phyloP scores from a whole-genome alignment of 441 rosid genomes.

The Populus trichocarpa region DNA sequence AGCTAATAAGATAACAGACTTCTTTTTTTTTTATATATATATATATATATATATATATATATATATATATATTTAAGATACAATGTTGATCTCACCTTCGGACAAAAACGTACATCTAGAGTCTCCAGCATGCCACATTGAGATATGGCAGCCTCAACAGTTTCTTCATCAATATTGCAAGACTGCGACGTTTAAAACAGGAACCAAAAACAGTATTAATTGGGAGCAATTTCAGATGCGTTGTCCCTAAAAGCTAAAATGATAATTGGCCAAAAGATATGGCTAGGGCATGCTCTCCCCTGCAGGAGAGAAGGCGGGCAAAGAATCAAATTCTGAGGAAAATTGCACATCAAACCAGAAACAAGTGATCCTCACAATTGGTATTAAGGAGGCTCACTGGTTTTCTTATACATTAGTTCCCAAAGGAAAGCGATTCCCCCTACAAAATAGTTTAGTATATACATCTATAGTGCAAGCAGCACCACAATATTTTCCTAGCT shows the following conservation, averaged over 20 bases:
- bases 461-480: not conserved
- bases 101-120: slow-evolving; percentile 90
- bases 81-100: slow-evolving; percentile 50
- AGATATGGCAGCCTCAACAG: slow-evolving; percentile 71
- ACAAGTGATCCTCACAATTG: not conserved
- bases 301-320: not conserved
- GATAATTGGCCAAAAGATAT: not conserved
- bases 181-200: slow-evolving; percentile 38
- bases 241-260: not conserved
- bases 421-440: not conserved
- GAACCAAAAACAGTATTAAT: slow-evolving; percentile 2
- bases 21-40: too few species aligned
- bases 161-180: slow-evolving; percentile 73
- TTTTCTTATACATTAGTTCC: not conserved
- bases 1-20: not conserved
- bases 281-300: not conserved
- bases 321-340: not conserved
- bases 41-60: too few species aligned
- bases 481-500: not conserved
- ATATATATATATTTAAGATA: not conserved
- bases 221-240: not conserved
- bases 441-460: too few species aligned
- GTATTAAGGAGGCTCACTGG: not conserved
- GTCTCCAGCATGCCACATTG: slow-evolving; percentile 82
- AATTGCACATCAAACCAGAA: not conserved